These are phyloP conservation scores for Phylloporus arenicola DNA, from an alignment of 768 basidiomycete species.

Conservation along the genomic window DNA sequence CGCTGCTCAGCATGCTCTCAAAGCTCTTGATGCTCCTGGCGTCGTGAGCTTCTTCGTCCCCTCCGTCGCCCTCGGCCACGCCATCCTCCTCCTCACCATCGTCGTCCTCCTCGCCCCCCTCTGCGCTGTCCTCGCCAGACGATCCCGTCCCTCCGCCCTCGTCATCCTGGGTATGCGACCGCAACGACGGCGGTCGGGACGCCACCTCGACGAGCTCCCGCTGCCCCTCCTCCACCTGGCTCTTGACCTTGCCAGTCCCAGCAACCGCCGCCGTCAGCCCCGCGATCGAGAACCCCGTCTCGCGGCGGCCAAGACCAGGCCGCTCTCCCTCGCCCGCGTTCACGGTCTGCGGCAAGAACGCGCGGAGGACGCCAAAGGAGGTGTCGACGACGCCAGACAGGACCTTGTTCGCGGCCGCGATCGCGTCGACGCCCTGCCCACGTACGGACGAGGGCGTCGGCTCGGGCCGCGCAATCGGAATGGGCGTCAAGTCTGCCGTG, in stretches of 20 bases:
- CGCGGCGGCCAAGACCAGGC: conserved; percentile 64
- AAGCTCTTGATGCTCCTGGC: conserved; percentile 79
- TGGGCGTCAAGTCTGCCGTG: conserved; percentile 75
- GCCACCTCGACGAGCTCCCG: conserved; percentile 51
- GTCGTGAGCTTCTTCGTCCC: conserved; percentile 39
- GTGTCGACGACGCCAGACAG: conserved; percentile 85
- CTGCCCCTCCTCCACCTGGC: conserved; percentile 33
- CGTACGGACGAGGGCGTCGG: conserved; percentile 44
- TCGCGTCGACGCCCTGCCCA: conserved; percentile 66
- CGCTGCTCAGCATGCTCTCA: conserved; percentile 69
- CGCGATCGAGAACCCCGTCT: conserved; percentile 79
- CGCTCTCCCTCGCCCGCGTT: not conserved
- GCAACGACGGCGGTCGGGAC: conserved; percentile 44
- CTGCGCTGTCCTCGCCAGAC: conserved; percentile 11
- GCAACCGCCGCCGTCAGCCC: conserved; percentile 66
- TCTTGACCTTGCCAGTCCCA: conserved; percentile 29
- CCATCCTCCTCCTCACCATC: conserved; percentile 11
- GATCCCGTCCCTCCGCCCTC: not conserved
- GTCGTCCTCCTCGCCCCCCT: conserved; percentile 3
- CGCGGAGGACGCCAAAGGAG: conserved; percentile 81
- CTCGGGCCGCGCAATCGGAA: conserved; percentile 58
- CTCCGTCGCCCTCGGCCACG: conserved; percentile 26
- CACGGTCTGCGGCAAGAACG: conserved; percentile 51
- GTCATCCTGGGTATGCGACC: conserved; percentile 1
- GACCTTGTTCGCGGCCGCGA: conserved; percentile 75